Base-by-base conservation (phyloP, 2,329 filamentous ascomycete genomes). In the Sclerotinia nivalis region DNA sequence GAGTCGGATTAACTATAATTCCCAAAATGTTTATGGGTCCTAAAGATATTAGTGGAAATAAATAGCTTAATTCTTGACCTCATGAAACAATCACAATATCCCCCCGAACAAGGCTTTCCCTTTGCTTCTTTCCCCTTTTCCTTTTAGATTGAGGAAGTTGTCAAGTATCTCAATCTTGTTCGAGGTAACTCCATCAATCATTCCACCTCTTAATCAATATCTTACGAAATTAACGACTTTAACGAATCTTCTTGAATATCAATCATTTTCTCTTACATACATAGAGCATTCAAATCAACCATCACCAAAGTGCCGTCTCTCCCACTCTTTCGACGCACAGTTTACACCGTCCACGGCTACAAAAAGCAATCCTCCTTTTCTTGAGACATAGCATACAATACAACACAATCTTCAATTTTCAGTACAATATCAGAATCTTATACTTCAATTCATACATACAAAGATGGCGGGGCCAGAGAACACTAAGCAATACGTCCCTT, bases 401-500 rank as follows among this genome's bases (percentile, higher is more conserved):
- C 47, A 28, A 28, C 40, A 40, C 47, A 40, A 20, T 22, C 18
- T 64, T 15, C 61, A 40, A 13, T 25, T 56, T 25, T 34, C 22
- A 13, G 43, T 22, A 34, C 34, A n/a, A 49, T 13, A 9, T 50
- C 49, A 31, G 31, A 9, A 31, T 56, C 34, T 43, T 13, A 52
- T 66, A 54, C 54, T 54, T 68, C 45, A 28, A 28, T 68, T 52
- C 66, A 61, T 43, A 28, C 56, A 68, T 13, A 37, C 34, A 43
- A 25, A 47, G 18, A 79, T 79, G 78, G 76, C 73, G 52, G 73
- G 69, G 59, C 47, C 71, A 69, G 67, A 69, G 37, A 77, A 76
- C 68, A 74, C 71, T 37, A 79, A 78, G 68, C 72, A 76, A 69
- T 78, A 78, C 70, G 90, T 92, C 69, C 90, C 90, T 73, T 82